phyloP scores from a whole-genome alignment of 768 basidiomycete species.

The Dentipellis fragilis region DNA sequence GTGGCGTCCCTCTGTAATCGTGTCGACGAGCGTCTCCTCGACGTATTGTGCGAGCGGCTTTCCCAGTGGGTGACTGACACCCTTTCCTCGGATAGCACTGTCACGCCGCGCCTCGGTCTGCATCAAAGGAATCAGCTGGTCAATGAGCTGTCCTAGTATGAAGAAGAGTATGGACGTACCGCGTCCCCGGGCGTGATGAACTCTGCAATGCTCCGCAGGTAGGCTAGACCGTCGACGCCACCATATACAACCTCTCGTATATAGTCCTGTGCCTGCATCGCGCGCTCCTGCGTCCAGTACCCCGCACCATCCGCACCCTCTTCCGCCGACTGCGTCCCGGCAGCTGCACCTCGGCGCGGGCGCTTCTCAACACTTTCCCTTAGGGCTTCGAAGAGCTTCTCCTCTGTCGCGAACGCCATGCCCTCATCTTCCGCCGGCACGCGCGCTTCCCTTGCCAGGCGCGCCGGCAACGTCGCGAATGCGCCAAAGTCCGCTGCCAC shows the following conservation, averaged over 20 bases:
- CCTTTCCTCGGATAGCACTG: neutral
- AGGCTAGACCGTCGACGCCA: constrained; percentile 66
- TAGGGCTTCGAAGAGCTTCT: constrained; percentile 15
- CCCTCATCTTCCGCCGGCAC: constrained; percentile 5
- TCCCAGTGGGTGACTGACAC: neutral
- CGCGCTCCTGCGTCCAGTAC: constrained; percentile 11
- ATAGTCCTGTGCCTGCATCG: constrained; percentile 53
- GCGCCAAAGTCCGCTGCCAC: constrained; percentile 53
- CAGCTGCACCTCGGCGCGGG: neutral
- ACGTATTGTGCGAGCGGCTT: constrained; percentile 4
- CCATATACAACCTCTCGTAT: constrained; percentile 71
- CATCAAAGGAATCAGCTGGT: neutral
- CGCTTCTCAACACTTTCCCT: neutral
- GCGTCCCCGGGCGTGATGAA: constrained; percentile 35
- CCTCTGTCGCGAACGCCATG: constrained; percentile 20
- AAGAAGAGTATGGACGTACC: neutral
- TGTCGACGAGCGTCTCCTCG: constrained; percentile 5
- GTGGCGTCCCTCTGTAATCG: constrained; percentile 10
- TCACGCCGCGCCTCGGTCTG: neutral
- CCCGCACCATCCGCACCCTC: neutral
- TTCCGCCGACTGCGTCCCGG: neutral
- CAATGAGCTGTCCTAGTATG: neutral
- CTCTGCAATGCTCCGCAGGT: constrained; percentile 67
- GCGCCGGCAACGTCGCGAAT: constrained; percentile 41
- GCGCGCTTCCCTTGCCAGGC: constrained; percentile 18